Base-by-base conservation (phyloP, 2,329 filamentous ascomycete species). In the Aspergillus novoparasiticus region DNA sequence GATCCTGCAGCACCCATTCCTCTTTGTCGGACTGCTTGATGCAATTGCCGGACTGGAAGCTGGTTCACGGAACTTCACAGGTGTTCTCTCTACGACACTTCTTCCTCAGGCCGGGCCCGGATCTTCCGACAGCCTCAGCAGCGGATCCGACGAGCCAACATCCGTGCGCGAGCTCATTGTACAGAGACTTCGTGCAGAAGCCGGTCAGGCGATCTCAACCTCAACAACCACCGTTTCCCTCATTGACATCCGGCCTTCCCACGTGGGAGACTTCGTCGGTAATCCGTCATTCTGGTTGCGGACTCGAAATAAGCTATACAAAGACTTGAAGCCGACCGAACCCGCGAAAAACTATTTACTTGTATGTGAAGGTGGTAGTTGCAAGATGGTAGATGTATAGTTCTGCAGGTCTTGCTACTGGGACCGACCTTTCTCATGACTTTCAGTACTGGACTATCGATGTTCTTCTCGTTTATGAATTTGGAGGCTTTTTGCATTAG, bases 1-100 rank as follows among this genome's bases (percentile, higher is more conserved):
- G 79, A 89, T 97, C 69, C 83, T 96, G 73, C 93, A 98, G 76
- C 93, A 98, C 71, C 93, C 95, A 0, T 96, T 95, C 84, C 84
- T 98, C 2, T 98, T 96, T 78, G 89, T 92, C 0, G 91, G 91
- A 4, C 83, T 98, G 70, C 84, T 98, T 70, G 86, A 87, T 4
- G 86, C 86, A 0, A 87, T 98, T 2, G 92, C 97, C 11, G 87
- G 89, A 1, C 87, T 89, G 4, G 86, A 90, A 63, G 78, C 96
- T 3, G 93, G 93, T 0, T 85, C 89, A 2, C 85, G 85, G 59
- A 85, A 85, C 21, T 75, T 88, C 2, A 84, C 89, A 11, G 80
- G 89, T 6, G 80, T 84, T 1, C 82, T 85, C 10, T 78, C 82
- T 50, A 83, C 69, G 0, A 62, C 72, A 8, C 69, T 72, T 8